Conservation (phyloP, 176 grass and related monocot species). For the Urochloa ruziziensis region DNA sequence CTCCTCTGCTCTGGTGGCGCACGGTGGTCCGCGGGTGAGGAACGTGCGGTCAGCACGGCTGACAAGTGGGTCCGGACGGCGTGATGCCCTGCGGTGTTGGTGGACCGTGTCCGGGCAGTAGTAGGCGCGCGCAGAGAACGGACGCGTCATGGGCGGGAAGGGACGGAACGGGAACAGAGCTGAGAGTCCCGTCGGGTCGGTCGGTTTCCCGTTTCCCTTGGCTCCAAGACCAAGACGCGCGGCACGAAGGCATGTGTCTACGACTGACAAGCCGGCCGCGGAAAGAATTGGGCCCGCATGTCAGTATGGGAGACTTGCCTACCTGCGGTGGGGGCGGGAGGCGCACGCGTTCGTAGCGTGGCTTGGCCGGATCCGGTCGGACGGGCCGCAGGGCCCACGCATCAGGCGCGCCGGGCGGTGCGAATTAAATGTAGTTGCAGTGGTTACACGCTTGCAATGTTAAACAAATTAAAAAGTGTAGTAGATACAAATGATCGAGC, state of each 20-base stretch:
- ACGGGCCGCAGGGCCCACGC: no score
- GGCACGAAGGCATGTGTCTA: background rate
- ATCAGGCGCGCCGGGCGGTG: no score
- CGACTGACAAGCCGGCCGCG: background rate
- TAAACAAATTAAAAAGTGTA: no score
- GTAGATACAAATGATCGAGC: no score
- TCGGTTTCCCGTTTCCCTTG: no score
- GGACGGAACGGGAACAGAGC: background rate
- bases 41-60: background rate
- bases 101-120: background rate
- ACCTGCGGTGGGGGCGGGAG: no score
- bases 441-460: no score
- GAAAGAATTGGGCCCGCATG: background rate
- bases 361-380: background rate
- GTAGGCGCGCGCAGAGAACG: background rate
- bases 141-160: background rate
- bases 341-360: background rate
- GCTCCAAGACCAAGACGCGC: background rate
- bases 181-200: no score
- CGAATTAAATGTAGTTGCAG: no score
- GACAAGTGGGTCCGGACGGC: background rate
- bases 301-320: background rate
- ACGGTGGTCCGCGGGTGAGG: background rate
- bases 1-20: background rate
- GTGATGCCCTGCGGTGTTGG: background rate